Conservation (phyloP, 2,329 filamentous ascomycete genomes). For the Hirsutella thompsonii region DNA sequence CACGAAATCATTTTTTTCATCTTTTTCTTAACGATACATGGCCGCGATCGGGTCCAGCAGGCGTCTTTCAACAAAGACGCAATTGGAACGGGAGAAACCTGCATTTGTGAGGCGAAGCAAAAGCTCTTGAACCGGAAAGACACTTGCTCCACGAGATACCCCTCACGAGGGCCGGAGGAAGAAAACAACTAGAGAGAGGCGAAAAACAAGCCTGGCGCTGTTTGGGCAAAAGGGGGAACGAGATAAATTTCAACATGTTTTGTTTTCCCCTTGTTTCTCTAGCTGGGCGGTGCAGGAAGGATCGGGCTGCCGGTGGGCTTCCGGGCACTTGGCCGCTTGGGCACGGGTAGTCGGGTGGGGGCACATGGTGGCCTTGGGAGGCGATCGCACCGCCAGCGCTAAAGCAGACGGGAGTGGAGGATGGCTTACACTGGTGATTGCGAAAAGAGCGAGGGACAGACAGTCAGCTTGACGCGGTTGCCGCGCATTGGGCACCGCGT, state of each 20-base stretch:
- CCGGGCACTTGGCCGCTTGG: neutral
- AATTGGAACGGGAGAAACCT: conserved; percentile 16
- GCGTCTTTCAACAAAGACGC: conserved; percentile 37
- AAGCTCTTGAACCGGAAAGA: conserved; percentile 12
- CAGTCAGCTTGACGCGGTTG: too few relatives aligned
- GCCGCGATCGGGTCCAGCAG: conserved; percentile 20
- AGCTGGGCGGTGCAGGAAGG: conserved; percentile 25
- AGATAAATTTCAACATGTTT: conserved; percentile 38
- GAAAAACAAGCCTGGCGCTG: conserved; percentile 18
- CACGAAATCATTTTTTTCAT: neutral
- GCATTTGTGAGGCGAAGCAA: conserved; percentile 24
- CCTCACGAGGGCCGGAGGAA: conserved; percentile 13
- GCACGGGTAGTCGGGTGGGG: neutral
- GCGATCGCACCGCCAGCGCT: too few relatives aligned
- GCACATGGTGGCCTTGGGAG: too few relatives aligned
- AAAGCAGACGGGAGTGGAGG: too few relatives aligned
- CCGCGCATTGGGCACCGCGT: too few relatives aligned
- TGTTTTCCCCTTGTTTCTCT: conserved; percentile 25
- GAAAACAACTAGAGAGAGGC: conserved; percentile 16
- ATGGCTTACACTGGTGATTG: too few relatives aligned
- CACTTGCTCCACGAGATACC: conserved; percentile 28
- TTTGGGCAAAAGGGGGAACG: conserved; percentile 23
- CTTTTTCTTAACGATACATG: conserved; percentile 20
- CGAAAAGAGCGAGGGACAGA: too few relatives aligned
- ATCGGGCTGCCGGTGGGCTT: conserved; percentile 8